A percentile compares a stretch with the other conserved stretches of the same genome.
Evolutionary conservation across 2,329 filamentous ascomycete species (phyloP).

Genomic region (Beauveria bassiana): DNA sequence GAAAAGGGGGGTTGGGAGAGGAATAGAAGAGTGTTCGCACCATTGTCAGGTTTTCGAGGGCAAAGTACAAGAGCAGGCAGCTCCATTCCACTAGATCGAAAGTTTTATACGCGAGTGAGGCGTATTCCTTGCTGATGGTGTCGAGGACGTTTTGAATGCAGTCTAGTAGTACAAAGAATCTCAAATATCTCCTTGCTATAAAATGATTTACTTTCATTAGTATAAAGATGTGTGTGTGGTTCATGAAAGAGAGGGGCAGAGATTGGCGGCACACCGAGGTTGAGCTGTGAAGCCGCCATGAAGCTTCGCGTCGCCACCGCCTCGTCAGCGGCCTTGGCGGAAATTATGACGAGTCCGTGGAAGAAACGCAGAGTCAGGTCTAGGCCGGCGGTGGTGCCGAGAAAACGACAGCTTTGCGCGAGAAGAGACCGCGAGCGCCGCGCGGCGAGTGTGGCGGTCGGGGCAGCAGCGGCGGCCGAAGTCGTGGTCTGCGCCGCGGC

Average conservation of each 20-base stretch:
- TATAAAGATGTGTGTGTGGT: neutral
- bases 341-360: constrained; percentile 5
- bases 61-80: constrained; percentile 9
- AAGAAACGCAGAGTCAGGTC: constrained; percentile 6
- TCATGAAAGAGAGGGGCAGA: no score
- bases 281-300: neutral
- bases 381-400: constrained; percentile 9
- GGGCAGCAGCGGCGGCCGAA: neutral
- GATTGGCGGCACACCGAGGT: constrained; percentile 4
- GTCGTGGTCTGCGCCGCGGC: neutral
- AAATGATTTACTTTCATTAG: neutral
- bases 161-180: constrained; percentile 10
- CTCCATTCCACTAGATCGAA: constrained; percentile 9
- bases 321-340: neutral
- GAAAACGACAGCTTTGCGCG: constrained; percentile 1
- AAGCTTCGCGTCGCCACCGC: neutral
- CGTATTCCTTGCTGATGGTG: neutral
- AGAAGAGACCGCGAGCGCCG: neutral
- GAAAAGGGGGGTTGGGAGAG: no score
- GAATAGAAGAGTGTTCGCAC: neutral
- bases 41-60: constrained; percentile 11
- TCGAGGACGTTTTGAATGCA: constrained; percentile 6
- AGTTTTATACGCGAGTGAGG: neutral
- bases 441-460: neutral
- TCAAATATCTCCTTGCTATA: constrained; percentile 7